These are phyloP conservation scores for Diplodia corticola DNA, from an alignment of 2,329 filamentous ascomycete genomes.

Conservation along the genomic window DNA sequence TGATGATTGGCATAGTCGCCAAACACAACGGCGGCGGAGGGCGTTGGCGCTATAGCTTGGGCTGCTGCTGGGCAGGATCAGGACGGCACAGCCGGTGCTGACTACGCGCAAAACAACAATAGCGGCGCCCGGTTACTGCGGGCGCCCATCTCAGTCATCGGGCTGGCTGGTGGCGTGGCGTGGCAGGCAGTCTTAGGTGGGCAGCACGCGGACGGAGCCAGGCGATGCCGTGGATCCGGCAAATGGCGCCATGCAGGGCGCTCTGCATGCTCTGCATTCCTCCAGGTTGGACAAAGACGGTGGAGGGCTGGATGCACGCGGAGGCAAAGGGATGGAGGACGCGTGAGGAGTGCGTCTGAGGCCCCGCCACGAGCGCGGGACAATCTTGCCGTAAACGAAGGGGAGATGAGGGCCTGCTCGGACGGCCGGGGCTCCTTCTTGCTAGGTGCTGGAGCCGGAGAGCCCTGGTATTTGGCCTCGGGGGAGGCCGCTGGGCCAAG, in stretches of 20 bases:
- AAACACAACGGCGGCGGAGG: neutral
- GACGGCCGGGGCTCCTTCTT: neutral
- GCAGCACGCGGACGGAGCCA: neutral
- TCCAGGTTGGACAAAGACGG: neutral
- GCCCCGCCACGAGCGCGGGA: neutral
- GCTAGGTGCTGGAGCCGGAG: neutral
- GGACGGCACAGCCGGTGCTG: conserved; percentile 5
- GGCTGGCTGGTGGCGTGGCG: neutral
- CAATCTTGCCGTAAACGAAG: conserved; percentile 19
- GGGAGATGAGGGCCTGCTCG: conserved; percentile 15
- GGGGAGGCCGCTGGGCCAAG: conserved; percentile 14
- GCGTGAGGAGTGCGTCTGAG: neutral
- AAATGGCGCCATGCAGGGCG: conserved; percentile 10
- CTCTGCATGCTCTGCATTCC: conserved; percentile 10
- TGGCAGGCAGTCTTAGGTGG: neutral
- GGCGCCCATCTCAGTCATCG: neutral
- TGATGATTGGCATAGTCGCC: neutral
- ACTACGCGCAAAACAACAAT: conserved; percentile 2
- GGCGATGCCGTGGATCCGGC: neutral
- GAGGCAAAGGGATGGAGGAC: neutral
- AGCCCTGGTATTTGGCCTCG: conserved; percentile 14
- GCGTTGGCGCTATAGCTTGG: neutral
- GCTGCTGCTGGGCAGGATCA: conserved; percentile 4
- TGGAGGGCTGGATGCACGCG: conserved; percentile 3
- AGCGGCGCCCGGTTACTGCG: neutral